A percentile compares a stretch with the other conserved stretches of the same genome.
phyloP scores from a whole-genome alignment of 768 basidiomycete genomes.

The Boletus pseudopeckii region DNA sequence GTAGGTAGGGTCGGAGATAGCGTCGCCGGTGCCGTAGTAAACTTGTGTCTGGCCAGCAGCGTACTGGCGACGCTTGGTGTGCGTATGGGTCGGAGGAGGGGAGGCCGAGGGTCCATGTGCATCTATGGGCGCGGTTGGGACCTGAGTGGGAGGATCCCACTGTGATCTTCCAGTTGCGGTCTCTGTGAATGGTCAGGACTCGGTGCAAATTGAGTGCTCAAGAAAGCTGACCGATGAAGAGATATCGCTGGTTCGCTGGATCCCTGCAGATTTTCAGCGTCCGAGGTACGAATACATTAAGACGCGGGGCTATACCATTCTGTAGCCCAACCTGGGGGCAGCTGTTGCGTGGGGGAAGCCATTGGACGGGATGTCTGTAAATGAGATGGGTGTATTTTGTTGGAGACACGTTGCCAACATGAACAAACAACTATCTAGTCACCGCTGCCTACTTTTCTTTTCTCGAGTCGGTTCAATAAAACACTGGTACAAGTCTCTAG shows the following conservation, averaged over 20 bases:
- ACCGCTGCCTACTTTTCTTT: slow-evolving; percentile 19
- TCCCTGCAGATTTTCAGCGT: slow-evolving; percentile 55
- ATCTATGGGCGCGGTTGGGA: slow-evolving; percentile 36
- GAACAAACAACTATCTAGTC: slow-evolving; percentile 21
- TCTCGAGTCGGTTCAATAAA: slow-evolving; percentile 56
- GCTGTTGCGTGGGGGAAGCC: slow-evolving; percentile 55
- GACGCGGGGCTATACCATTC: slow-evolving; percentile 64
- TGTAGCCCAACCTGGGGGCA: slow-evolving; percentile 91
- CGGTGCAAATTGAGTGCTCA: slow-evolving; percentile 3
- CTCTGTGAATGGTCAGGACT: slow-evolving; percentile 48
- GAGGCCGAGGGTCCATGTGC: slow-evolving; percentile 43
- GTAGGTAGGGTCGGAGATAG: slow-evolving; percentile 45
- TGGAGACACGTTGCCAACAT: slow-evolving; percentile 28
- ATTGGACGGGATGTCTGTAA: slow-evolving; percentile 12
- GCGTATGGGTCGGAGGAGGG: slow-evolving; percentile 41
- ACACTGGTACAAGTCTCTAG: slow-evolving; percentile 69
- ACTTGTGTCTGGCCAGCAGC: slow-evolving; percentile 91
- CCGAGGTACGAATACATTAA: not conserved
- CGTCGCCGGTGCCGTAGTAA: slow-evolving; percentile 61
- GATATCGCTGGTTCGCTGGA: slow-evolving; percentile 69
- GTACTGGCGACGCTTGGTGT: slow-evolving; percentile 82
- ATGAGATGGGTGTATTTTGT: slow-evolving; percentile 9
- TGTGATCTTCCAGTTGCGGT: slow-evolving; percentile 78
- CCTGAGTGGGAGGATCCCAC: slow-evolving; percentile 74
- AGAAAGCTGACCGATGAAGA: slow-evolving; percentile 76